Evolutionary conservation across 1,284 basidiomycete species (phyloP).

Genomic region (Ceratobasidium sp.): DNA sequence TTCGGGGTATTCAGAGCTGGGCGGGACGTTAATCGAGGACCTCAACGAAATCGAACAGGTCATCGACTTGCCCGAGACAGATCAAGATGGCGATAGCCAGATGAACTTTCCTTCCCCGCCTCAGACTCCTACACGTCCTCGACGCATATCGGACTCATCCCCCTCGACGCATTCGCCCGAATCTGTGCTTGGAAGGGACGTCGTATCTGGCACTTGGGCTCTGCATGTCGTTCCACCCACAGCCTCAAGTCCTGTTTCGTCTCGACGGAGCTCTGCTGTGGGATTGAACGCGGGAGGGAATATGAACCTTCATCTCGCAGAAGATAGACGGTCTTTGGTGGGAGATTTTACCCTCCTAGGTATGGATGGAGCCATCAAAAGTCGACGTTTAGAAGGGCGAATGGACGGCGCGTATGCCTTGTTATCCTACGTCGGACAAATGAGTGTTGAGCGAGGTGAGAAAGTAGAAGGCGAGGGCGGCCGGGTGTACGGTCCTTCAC

Average conservation of each 20-base stretch:
- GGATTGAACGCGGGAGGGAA: background rate
- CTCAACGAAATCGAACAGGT: conserved; percentile 34
- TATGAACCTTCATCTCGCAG: conserved; percentile 41
- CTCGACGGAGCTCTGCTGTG: background rate
- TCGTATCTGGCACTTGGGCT: conserved; percentile 38
- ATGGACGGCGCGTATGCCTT: conserved; percentile 39
- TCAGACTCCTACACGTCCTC: conserved; percentile 23
- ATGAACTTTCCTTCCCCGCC: conserved; percentile 29
- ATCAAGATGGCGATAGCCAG: conserved; percentile 40
- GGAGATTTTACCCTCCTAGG: conserved; percentile 37
- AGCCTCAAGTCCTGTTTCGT: background rate
- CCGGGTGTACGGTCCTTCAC: conserved; percentile 21
- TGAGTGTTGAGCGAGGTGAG: background rate
- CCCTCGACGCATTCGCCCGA: conserved; percentile 17
- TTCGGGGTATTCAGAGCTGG: conserved; percentile 31
- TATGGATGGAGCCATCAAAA: conserved; percentile 39
- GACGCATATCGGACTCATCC: background rate
- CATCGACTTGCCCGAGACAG: conserved; percentile 25
- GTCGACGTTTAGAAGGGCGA: conserved; percentile 36
- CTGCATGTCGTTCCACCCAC: conserved; percentile 8
- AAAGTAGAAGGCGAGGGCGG: background rate
- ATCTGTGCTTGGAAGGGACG: conserved; percentile 20
- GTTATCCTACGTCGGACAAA: conserved; percentile 30
- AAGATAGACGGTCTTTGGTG: conserved; percentile 21
- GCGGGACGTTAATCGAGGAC: conserved; percentile 11